phyloP scores from a whole-genome alignment of 495 filamentous ascomycete genomes.

The Neurospora africana region DNA sequence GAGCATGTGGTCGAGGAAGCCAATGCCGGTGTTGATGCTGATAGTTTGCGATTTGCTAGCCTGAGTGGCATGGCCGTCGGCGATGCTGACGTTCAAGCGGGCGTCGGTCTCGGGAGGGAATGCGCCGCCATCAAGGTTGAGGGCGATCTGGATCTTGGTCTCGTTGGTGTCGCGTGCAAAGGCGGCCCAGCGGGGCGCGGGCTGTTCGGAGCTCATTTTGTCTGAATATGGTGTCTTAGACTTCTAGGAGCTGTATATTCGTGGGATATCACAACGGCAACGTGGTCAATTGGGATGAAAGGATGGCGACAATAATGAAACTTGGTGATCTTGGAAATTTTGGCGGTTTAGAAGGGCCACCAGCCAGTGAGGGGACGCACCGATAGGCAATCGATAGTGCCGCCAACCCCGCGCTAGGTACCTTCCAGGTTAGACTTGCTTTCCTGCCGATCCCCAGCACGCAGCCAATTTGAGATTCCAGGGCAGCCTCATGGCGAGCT shows the following conservation, averaged over 20 bases:
- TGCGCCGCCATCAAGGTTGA: constrained; percentile 82
- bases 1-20: constrained; percentile 99
- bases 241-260: neutral
- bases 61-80: constrained; percentile 66
- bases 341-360: neutral
- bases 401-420: neutral
- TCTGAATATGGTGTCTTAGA: neutral
- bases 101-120: constrained; percentile 51
- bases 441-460: neutral
- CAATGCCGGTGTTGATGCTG: constrained; percentile 83
- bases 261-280: neutral
- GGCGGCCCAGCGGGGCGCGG: constrained; percentile 52
- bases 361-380: neutral
- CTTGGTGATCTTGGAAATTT: neutral
- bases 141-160: constrained; percentile 85
- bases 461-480: neutral
- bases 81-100: constrained; percentile 21
- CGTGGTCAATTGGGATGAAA: neutral
- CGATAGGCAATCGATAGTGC: neutral
- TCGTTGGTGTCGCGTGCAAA: constrained; percentile 87
- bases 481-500: neutral
- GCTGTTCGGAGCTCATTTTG: constrained; percentile 26
- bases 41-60: constrained; percentile 72
- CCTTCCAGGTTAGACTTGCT: too few relatives aligned
- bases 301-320: neutral